Percentiles rank a stretch among this genome's conserved stretches.
Conservation (phyloP, 2,329 filamentous ascomycete genomes). For the Fusarium heterosporum region DNA sequence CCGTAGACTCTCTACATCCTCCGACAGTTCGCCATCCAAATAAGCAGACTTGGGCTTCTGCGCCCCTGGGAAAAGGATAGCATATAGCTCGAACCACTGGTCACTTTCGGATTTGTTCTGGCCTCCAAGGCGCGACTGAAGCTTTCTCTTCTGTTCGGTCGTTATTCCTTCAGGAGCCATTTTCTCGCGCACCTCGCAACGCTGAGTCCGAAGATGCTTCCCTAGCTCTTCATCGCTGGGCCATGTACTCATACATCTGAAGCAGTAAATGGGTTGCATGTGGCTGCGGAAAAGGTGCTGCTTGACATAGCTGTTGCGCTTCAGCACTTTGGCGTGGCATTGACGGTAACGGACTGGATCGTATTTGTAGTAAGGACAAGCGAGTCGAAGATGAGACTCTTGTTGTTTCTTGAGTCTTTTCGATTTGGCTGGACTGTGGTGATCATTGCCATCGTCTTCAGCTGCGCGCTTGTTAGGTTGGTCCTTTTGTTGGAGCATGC, state of each 20-base stretch:
- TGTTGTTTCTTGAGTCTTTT: slow-evolving; percentile 4
- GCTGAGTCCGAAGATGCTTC: slow-evolving; percentile 1
- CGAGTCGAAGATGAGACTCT: neutral
- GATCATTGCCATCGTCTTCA: neutral
- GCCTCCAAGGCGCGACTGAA: neutral
- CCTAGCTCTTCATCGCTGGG: neutral
- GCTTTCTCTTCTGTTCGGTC: neutral
- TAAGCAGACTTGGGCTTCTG: neutral
- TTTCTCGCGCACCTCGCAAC: slow-evolving; percentile 4
- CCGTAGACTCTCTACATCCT: slow-evolving; percentile 1
- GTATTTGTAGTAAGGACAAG: slow-evolving; percentile 5
- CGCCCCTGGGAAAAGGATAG: neutral
- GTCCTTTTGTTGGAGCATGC: neutral
- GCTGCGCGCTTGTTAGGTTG: neutral
- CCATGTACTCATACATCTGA: slow-evolving; percentile 3
- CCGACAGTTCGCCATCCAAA: slow-evolving; percentile 1
- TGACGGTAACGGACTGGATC: neutral
- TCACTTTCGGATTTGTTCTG: slow-evolving; percentile 6
- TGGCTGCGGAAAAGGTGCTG: slow-evolving; percentile 4
- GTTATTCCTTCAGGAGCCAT: slow-evolving; percentile 4
- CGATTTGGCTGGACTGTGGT: neutral
- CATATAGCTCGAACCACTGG: slow-evolving; percentile 10
- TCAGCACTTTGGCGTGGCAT: neutral
- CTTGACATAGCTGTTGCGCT: slow-evolving; percentile 7
- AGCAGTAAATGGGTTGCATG: slow-evolving; percentile 8